Evolutionary conservation across 2,329 filamentous ascomycete species (phyloP).

Genomic region (Diaporthe aspalathi): DNA sequence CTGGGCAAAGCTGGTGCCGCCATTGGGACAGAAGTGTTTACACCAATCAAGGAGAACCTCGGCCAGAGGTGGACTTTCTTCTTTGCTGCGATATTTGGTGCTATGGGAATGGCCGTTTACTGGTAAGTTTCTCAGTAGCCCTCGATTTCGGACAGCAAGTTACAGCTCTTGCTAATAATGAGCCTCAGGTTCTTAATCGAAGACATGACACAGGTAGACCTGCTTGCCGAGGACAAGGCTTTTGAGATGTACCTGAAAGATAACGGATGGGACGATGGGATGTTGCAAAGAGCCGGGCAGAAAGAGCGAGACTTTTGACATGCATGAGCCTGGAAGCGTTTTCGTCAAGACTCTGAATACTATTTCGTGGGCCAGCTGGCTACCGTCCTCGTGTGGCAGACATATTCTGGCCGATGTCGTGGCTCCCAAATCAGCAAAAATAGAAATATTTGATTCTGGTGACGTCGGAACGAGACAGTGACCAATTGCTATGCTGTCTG

Average conservation of each 20-base stretch:
- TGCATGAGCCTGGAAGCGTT: neutral
- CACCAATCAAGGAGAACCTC: conserved; percentile 56
- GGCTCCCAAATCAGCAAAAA: too few relatives aligned
- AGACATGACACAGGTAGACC: conserved; percentile 57
- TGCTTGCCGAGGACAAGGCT: conserved; percentile 54
- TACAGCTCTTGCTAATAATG: neutral
- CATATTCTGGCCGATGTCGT: too few relatives aligned
- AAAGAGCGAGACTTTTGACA: neutral
- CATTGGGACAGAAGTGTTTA: conserved; percentile 62
- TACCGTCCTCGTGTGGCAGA: too few relatives aligned
- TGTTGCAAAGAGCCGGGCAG: conserved; percentile 46
- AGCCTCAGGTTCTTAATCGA: conserved; percentile 55
- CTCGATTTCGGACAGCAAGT: too few relatives aligned
- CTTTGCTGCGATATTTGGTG: conserved; percentile 62
- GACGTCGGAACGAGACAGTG: too few relatives aligned
- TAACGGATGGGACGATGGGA: conserved; percentile 59
- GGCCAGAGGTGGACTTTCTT: conserved; percentile 64
- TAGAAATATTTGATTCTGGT: too few relatives aligned
- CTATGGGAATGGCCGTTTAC: conserved; percentile 58
- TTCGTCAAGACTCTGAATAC: neutral
- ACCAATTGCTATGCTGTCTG: too few relatives aligned
- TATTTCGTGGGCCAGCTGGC: too few relatives aligned
- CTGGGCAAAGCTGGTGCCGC: conserved; percentile 64
- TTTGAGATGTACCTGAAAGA: conserved; percentile 57
- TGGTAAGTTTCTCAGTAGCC: conserved; percentile 33